phyloP scores from a whole-genome alignment of 768 basidiomycete genomes.

The Megacollybia marginata region DNA sequence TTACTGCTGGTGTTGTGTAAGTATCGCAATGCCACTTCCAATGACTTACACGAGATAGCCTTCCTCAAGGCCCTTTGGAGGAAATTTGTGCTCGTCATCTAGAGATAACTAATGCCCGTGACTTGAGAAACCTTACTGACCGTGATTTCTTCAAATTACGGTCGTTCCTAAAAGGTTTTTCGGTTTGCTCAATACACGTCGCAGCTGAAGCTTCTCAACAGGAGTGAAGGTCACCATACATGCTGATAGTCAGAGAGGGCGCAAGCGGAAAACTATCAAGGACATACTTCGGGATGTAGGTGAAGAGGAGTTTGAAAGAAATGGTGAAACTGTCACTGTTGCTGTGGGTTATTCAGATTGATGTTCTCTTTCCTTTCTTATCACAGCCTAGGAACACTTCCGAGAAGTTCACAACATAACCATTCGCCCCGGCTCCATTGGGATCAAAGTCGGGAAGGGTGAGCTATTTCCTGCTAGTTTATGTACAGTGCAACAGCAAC shows the following conservation, averaged over 20 bases:
- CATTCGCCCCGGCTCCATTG: constrained; percentile 17
- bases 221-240: constrained; percentile 20
- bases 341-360: constrained; percentile 11
- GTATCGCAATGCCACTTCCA: constrained; percentile 1
- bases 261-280: constrained; percentile 17
- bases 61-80: constrained; percentile 16
- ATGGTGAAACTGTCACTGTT: constrained; percentile 16
- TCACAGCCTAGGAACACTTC: constrained; percentile 20
- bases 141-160: background rate
- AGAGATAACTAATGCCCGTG: constrained; percentile 7
- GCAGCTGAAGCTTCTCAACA: constrained; percentile 20
- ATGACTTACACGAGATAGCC: constrained; percentile 8
- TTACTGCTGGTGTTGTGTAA: constrained; percentile 33
- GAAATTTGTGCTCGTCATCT: constrained; percentile 15
- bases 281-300: constrained; percentile 21
- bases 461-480: constrained; percentile 21
- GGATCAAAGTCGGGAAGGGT: constrained; percentile 18
- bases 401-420: constrained; percentile 9
- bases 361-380: background rate
- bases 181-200: background rate
- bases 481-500: constrained; percentile 19
- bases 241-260: constrained; percentile 12
- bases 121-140: constrained; percentile 9
- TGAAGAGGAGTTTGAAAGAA: constrained; percentile 17
- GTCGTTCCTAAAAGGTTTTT: background rate